Evolutionary conservation across 495 filamentous ascomycete genomes (phyloP).

Genomic region (Chaetomidium leptoderma): DNA sequence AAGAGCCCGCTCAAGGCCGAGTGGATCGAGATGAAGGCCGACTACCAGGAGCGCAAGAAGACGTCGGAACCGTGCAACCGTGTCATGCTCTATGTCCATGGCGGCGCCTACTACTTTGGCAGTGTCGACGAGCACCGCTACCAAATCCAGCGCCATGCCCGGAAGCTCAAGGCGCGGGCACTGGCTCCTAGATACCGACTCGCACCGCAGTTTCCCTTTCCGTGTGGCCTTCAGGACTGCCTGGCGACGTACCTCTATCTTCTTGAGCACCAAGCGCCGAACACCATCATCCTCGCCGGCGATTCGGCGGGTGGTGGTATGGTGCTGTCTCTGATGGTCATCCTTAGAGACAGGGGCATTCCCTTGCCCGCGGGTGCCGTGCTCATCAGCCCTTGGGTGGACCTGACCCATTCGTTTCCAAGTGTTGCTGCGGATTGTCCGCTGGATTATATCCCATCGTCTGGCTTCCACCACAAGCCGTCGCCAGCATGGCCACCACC

Average conservation of each 20-base stretch:
- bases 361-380: conserved; percentile 85
- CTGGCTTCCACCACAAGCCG: conserved; percentile 82
- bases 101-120: conserved; percentile 69
- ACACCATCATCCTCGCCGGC: conserved; percentile 74
- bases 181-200: conserved; percentile 86
- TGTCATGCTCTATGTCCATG: conserved; percentile 91
- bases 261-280: conserved; percentile 65
- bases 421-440: conserved; percentile 70
- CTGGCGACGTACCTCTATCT: conserved; percentile 82
- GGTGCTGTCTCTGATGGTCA: conserved; percentile 74
- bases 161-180: conserved; percentile 84
- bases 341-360: conserved; percentile 72
- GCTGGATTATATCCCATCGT: conserved; percentile 79
- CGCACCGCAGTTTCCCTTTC: conserved; percentile 91
- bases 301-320: conserved; percentile 91
- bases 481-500: conserved; percentile 88
- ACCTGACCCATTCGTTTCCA: conserved; percentile 90
- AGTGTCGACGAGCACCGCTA: conserved; percentile 93
- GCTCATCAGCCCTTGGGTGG: conserved; percentile 88
- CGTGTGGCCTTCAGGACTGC: conserved; percentile 85
- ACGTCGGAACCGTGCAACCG: conserved; percentile 55
- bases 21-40: conserved; percentile 91
- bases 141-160: conserved; percentile 90
- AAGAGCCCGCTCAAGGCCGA: conserved; percentile 67
- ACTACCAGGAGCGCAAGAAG: conserved; percentile 67